A percentile compares a stretch with the other conserved stretches of the same genome.
phyloP scores from a whole-genome alignment of 176 grass and related monocot genomes.

The Musa itinerans region DNA sequence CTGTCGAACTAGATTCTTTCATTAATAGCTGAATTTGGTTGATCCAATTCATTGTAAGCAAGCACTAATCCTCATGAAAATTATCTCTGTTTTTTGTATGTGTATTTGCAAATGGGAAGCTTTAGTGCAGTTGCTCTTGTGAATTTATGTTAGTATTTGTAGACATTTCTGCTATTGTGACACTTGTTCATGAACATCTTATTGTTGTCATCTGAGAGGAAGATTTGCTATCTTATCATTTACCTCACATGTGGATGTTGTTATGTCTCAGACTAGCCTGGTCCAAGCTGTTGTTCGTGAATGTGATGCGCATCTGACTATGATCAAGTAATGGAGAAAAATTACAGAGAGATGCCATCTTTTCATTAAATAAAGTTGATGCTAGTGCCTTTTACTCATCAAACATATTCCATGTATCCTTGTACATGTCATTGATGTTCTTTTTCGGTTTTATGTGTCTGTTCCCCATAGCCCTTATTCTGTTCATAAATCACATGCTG shows the following conservation, averaged over 20 bases:
- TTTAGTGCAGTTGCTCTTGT: background rate
- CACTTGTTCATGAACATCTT: background rate
- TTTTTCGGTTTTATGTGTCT: background rate
- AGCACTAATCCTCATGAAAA: too few species aligned
- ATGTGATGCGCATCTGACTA: constrained; percentile 57
- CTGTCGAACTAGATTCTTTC: too few species aligned
- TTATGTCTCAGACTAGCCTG: constrained; percentile 61
- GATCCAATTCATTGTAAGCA: too few species aligned
- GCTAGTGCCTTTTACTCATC: background rate
- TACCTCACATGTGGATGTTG: background rate
- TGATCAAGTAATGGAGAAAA: constrained; percentile 43
- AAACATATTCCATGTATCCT: background rate
- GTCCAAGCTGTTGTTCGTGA: constrained; percentile 69
- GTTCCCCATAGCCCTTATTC: constrained; percentile 41
- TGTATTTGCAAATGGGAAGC: background rate
- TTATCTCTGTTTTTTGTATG: background rate
- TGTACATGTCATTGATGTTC: background rate
- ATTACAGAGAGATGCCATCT: background rate
- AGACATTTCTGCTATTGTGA: background rate
- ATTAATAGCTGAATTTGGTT: too few species aligned
- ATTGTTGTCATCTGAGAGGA: background rate
- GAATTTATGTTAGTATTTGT: background rate
- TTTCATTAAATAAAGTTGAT: too few species aligned
- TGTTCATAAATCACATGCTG: constrained; percentile 71
- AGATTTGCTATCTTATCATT: background rate